Evolutionary conservation across 768 basidiomycete genomes (phyloP).

Genomic region (Kwoniella dendrophila): DNA sequence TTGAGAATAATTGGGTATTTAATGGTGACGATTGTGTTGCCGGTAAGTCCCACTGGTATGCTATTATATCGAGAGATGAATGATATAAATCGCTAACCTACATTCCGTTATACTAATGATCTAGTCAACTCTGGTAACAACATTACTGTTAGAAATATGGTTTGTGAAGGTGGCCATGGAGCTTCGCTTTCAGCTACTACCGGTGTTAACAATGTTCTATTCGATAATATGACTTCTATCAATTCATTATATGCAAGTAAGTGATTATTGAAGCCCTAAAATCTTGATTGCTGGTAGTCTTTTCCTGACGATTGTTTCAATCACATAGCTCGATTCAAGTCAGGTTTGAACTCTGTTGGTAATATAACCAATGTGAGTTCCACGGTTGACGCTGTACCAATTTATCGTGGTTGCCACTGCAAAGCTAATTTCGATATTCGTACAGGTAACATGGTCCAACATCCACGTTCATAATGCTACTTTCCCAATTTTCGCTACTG

Average conservation of each 20-base stretch:
- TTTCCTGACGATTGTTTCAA: too few species aligned
- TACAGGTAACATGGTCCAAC: conserved; percentile 26
- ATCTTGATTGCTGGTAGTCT: too few species aligned
- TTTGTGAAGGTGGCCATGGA: conserved; percentile 29
- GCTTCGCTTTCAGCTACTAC: conserved; percentile 24
- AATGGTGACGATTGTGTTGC: conserved; percentile 70
- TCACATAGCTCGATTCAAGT: conserved; percentile 33
- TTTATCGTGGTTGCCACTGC: background rate
- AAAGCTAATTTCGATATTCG: background rate
- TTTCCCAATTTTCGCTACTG: conserved; percentile 31
- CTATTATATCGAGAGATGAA: too few species aligned
- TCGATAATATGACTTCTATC: conserved; percentile 23
- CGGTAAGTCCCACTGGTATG: conserved; percentile 44
- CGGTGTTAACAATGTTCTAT: conserved; percentile 25
- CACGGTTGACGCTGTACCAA: background rate
- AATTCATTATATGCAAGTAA: conserved; percentile 25
- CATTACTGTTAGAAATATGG: conserved; percentile 24
- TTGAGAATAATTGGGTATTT: conserved; percentile 64
- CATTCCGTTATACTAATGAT: too few species aligned
- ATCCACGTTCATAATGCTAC: conserved; percentile 33
- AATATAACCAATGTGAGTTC: conserved; percentile 25
- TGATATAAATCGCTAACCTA: too few species aligned
- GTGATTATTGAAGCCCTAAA: too few species aligned
- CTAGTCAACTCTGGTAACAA: conserved; percentile 21
- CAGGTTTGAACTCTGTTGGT: conserved; percentile 23